Evolutionary conservation across 495 filamentous ascomycete species (phyloP).

Genomic region (Neurospora sp.): DNA sequence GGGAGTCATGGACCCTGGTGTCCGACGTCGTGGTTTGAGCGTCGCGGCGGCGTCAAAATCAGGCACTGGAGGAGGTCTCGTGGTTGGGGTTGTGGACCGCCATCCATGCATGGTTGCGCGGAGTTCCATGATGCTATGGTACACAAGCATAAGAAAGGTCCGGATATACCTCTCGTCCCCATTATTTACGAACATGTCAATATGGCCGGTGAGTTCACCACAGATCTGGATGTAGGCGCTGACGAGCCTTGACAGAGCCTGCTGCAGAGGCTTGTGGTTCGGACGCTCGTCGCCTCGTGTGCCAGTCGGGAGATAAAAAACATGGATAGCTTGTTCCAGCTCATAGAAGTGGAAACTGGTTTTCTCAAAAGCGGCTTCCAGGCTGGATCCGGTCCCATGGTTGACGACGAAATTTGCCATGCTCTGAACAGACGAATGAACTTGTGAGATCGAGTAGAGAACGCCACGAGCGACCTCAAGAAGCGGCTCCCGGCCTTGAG

Average conservation of each 20-base stretch:
- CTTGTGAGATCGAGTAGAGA: slow-evolving; percentile 74
- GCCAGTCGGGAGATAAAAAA: slow-evolving; percentile 44
- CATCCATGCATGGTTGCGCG: slow-evolving; percentile 27
- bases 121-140: slow-evolving; percentile 65
- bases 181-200: slow-evolving; percentile 57
- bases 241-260: slow-evolving; percentile 56
- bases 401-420: slow-evolving; percentile 54
- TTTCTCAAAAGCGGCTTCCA: slow-evolving; percentile 67
- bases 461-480: slow-evolving; percentile 71
- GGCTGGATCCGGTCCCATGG: slow-evolving; percentile 54
- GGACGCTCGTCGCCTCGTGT: slow-evolving; percentile 34
- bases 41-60: slow-evolving; percentile 23
- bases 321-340: slow-evolving; percentile 60
- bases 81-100: background rate
- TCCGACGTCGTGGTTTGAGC: background rate
- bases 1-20: background rate
- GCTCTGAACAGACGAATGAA: slow-evolving; percentile 59
- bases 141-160: slow-evolving; percentile 65
- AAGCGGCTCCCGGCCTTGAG: slow-evolving; percentile 44
- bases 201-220: slow-evolving; percentile 52
- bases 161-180: slow-evolving; percentile 67
- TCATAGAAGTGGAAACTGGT: slow-evolving; percentile 62
- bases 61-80: background rate
- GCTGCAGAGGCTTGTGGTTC: slow-evolving; percentile 51
- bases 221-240: slow-evolving; percentile 64